These are phyloP conservation scores for Penicillium ucsense DNA, from an alignment of 495 filamentous ascomycete genomes.

Conservation along the genomic window DNA sequence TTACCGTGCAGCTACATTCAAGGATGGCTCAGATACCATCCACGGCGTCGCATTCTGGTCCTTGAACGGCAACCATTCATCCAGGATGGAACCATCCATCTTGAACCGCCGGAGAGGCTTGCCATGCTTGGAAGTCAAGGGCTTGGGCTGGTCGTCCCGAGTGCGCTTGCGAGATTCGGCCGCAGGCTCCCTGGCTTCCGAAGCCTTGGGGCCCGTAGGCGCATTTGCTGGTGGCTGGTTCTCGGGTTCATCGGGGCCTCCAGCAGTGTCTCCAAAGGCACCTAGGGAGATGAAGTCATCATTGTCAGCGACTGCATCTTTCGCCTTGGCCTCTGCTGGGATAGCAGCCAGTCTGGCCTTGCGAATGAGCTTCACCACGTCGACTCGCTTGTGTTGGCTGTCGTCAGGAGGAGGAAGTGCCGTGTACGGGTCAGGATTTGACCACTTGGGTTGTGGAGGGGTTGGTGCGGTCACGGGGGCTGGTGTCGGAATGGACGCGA, in stretches of 20 bases:
- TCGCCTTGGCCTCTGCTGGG: conserved; percentile 26
- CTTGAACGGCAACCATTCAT: conserved; percentile 45
- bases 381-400: conserved; percentile 56
- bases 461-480: conserved; percentile 14
- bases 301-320: conserved; percentile 48
- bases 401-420: conserved; percentile 64
- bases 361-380: conserved; percentile 78
- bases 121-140: conserved; percentile 27
- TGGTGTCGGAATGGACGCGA: conserved; percentile 1
- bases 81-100: conserved; percentile 38
- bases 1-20: conserved; percentile 27
- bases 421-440: conserved; percentile 88
- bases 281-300: conserved; percentile 82
- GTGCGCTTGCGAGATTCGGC: conserved; percentile 58
- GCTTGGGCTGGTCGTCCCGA: conserved; percentile 56
- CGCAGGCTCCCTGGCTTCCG: conserved; percentile 18
- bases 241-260: neutral
- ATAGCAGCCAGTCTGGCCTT: conserved; percentile 56
- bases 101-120: conserved; percentile 35
- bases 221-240: conserved; percentile 25
- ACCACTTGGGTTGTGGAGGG: conserved; percentile 60
- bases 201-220: conserved; percentile 19
- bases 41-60: conserved; percentile 51
- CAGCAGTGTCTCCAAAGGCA: conserved; percentile 36
- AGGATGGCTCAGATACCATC: conserved; percentile 27